Evolutionary conservation across 768 basidiomycete genomes (phyloP), one percentile per base, ranked within the genome.

Genomic region (Tricholoma flavovirens): DNA sequence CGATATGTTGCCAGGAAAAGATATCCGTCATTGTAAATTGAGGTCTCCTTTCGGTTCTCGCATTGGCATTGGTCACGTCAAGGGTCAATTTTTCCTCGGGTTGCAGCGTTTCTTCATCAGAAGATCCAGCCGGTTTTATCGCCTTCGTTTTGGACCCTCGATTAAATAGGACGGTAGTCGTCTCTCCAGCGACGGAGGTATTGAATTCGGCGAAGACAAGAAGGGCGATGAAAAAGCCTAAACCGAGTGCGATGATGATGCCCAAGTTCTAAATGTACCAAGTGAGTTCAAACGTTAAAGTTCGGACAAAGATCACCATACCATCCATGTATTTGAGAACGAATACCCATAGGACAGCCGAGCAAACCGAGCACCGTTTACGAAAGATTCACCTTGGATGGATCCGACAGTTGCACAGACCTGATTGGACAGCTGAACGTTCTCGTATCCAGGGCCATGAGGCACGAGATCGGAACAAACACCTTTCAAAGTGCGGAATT

Each of bases 1-100:
- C 73, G 48, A 92, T 60, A 57, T 83, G 73, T 51, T 84, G 77
- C 90, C 90, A 97, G 1, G 93, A 90, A 69, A 97, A 94, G 5
- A 85, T 77, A 60, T 87, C 78, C 22, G 67, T 75, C 9, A 17
- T 7, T 12, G 53, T n/a, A 11, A 38, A 42, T 56, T 67, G 76
- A 21, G 8, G 7, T 15, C 21, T 42, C 40, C 21, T 15, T 19
- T 10, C 10, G 9, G 17, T 21, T 42, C 21, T 17, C 19, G 7
- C 2, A 9, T 42, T 42, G 8, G 7, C 5, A 3, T 21, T 19
- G 3, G 15, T 19, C 17, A 1, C 40, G 11, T 38, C 36, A 32
- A 4, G 30, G 36, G 36, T 15, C 7, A 6, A 14, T 15, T 17
- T 21, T 6, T 42, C 17, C 10, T 21, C 17, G 17, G 21, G 19